Evolutionary conservation across 768 basidiomycete species (phyloP).

Genomic region (Strobilomyces confusus): DNA sequence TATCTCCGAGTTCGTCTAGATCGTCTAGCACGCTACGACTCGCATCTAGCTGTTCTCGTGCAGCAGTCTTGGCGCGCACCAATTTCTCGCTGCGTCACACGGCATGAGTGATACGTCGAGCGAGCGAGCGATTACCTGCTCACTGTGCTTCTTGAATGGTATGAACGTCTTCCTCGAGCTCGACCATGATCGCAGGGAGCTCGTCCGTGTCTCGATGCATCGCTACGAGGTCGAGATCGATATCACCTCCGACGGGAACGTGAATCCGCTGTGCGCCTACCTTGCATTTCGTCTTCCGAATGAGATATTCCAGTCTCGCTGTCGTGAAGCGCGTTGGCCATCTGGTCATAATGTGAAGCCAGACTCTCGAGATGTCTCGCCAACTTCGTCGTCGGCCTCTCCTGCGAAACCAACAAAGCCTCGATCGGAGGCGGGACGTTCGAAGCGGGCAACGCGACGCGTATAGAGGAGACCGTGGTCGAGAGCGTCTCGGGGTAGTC

Average conservation of each 20-base stretch:
- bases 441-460: constrained; percentile 44
- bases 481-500: constrained; percentile 65
- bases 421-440: constrained; percentile 40
- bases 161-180: constrained; percentile 58
- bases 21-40: constrained; percentile 53
- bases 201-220: constrained; percentile 83
- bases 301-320: constrained; percentile 67
- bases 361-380: constrained; percentile 69
- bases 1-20: constrained; percentile 73
- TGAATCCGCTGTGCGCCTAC: constrained; percentile 31
- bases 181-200: constrained; percentile 67
- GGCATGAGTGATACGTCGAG: constrained; percentile 1
- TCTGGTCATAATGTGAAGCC: constrained; percentile 72
- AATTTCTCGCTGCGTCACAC: constrained; percentile 48
- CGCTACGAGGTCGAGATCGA: constrained; percentile 36
- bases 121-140: constrained; percentile 20
- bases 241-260: neutral
- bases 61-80: constrained; percentile 37
- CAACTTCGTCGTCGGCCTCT: constrained; percentile 59
- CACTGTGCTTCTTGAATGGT: constrained; percentile 57
- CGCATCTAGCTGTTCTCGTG: constrained; percentile 46
- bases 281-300: constrained; percentile 64
- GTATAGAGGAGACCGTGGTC: constrained; percentile 53
- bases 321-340: constrained; percentile 63
- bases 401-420: constrained; percentile 44